A percentile compares a stretch with the other conserved stretches of the same genome.
These are phyloP conservation scores for Psilocybe cubensis DNA, from an alignment of 768 basidiomycete species.

Conservation along the genomic window DNA sequence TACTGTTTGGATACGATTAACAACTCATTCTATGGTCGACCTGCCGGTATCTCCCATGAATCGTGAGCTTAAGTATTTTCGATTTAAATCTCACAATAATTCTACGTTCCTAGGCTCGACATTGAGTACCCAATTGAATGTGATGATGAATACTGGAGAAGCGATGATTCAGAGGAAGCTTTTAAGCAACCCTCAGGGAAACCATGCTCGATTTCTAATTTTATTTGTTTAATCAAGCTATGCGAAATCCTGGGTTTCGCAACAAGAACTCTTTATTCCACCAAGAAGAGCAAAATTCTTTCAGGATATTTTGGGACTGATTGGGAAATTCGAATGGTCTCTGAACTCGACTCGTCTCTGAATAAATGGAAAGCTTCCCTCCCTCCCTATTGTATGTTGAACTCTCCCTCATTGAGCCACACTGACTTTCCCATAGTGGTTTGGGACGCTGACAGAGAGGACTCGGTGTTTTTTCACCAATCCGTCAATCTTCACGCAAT, in stretches of 20 bases:
- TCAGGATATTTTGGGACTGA: slow-evolving; percentile 62
- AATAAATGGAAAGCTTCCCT: slow-evolving; percentile 74
- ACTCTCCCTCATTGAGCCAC: background rate
- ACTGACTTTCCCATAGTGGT: slow-evolving; percentile 36
- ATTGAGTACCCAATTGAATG: slow-evolving; percentile 68
- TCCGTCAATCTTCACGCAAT: slow-evolving; percentile 55
- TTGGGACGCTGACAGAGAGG: slow-evolving; percentile 52
- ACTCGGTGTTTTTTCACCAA: slow-evolving; percentile 55
- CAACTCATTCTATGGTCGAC: slow-evolving; percentile 65
- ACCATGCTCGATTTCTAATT: slow-evolving; percentile 58
- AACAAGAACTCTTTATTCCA: slow-evolving; percentile 82
- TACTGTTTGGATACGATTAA: slow-evolving; percentile 54
- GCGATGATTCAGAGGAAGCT: slow-evolving; percentile 54
- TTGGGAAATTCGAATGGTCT: slow-evolving; percentile 72
- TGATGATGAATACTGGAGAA: slow-evolving; percentile 78
- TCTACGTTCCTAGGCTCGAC: slow-evolving; percentile 57
- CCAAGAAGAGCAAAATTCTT: slow-evolving; percentile 70
- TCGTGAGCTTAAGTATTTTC: slow-evolving; percentile 47
- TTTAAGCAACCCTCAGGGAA: slow-evolving; percentile 74
- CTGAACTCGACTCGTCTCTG: slow-evolving; percentile 71
- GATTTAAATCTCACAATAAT: background rate
- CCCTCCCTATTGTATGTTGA: slow-evolving; percentile 55
- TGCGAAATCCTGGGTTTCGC: slow-evolving; percentile 66
- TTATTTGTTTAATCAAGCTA: slow-evolving; percentile 59
- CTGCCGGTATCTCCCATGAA: slow-evolving; percentile 79